These are phyloP conservation scores for Phytophthora brassicae DNA, from an alignment of 352 stramenopile species.

Conservation along the genomic window DNA sequence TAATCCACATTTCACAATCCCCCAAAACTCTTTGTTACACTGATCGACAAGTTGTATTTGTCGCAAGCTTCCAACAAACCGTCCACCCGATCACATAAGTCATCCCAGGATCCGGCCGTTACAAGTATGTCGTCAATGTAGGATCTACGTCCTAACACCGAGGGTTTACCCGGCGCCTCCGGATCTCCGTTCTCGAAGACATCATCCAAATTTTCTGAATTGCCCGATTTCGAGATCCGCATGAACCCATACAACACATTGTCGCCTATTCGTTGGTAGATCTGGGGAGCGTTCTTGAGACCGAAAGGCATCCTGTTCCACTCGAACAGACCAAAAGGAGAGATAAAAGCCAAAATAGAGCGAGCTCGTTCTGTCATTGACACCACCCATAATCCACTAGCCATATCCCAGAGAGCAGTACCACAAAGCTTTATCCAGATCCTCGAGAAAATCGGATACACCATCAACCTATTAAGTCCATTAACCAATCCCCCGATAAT, in stretches of 20 bases:
- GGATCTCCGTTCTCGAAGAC: neutral
- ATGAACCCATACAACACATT: neutral
- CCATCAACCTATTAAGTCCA: neutral
- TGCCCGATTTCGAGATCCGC: neutral
- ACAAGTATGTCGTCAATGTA: neutral
- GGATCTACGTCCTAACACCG: neutral
- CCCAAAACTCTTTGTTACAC: slow-evolving; percentile 26
- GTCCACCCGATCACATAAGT: neutral
- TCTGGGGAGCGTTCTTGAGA: neutral
- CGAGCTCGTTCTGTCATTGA: neutral
- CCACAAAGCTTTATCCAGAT: neutral
- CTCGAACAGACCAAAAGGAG: neutral
- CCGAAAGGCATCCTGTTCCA: neutral
- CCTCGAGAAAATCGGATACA: neutral
- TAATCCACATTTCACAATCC: slow-evolving; percentile 22
- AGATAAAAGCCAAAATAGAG: neutral
- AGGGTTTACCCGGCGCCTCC: neutral
- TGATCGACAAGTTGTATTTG: slow-evolving; percentile 19
- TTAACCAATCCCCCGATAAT: neutral
- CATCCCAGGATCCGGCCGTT: neutral
- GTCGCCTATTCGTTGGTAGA: neutral
- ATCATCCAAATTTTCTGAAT: neutral
- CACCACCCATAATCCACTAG: neutral
- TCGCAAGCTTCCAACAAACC: neutral
- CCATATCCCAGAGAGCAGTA: neutral